A percentile compares a stretch with the other conserved stretches of the same genome.
phyloP scores from a whole-genome alignment of 2,329 filamentous ascomycete genomes.

The Neonectria ditissima region DNA sequence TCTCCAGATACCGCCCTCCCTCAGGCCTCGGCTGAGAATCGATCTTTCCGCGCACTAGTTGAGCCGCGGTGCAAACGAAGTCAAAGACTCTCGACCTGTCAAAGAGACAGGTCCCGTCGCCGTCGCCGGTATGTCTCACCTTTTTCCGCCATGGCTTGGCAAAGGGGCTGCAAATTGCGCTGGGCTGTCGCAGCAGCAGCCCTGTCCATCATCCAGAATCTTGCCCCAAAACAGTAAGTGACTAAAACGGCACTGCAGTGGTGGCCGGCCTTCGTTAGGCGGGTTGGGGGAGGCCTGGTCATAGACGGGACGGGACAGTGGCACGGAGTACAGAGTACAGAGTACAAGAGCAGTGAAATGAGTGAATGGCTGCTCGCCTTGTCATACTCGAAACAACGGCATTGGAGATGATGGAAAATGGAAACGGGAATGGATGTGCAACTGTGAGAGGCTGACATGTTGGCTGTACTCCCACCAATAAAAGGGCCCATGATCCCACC shows the following conservation, averaged over 20 bases:
- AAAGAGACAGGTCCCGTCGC: slow-evolving; percentile 30
- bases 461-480: slow-evolving; percentile 2
- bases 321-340: background rate
- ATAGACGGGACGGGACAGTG: background rate
- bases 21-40: background rate
- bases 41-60: background rate
- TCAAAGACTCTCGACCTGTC: slow-evolving; percentile 23
- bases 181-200: slow-evolving; percentile 23
- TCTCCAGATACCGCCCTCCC: background rate
- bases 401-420: background rate
- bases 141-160: slow-evolving; percentile 31
- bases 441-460: background rate
- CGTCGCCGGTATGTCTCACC: slow-evolving; percentile 32
- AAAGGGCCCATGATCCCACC: slow-evolving; percentile 20
- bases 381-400: background rate
- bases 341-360: background rate
- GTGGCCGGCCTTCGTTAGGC: slow-evolving; percentile 9
- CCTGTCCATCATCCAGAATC: slow-evolving; percentile 23
- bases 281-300: background rate
- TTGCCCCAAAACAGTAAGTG: slow-evolving; percentile 24
- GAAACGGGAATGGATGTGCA: slow-evolving; percentile 4
- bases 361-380: slow-evolving; percentile 2
- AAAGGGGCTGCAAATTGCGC: slow-evolving; percentile 39
- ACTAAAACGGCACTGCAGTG: slow-evolving; percentile 24
- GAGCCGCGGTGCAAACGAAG: slow-evolving; percentile 10